These are phyloP conservation scores for Aspergillus luchuensis DNA, from an alignment of 2,329 filamentous ascomycete species.

Conservation along the genomic window DNA sequence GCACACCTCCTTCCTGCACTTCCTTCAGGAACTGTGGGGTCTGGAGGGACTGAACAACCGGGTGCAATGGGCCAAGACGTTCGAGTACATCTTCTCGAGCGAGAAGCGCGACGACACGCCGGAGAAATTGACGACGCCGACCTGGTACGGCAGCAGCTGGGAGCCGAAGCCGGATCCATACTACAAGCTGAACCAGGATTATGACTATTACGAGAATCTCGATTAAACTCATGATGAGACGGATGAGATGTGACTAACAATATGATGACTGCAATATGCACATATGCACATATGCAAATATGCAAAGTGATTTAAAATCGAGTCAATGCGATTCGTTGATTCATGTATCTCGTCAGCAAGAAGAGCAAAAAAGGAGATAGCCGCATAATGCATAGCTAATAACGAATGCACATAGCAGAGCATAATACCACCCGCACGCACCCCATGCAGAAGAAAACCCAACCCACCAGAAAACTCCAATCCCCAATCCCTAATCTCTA, in stretches of 20 bases:
- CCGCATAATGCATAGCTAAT: not conserved
- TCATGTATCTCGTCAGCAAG: not conserved
- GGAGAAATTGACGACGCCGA: conserved; percentile 34
- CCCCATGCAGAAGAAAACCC: no score
- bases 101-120: conserved; percentile 29
- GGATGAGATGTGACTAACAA: not conserved
- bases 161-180: conserved; percentile 38
- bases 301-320: not conserved
- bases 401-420: not conserved
- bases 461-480: no score
- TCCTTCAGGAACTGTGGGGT: conserved; percentile 45
- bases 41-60: conserved; percentile 45
- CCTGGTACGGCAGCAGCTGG: conserved; percentile 38
- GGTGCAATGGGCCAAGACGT: conserved; percentile 47
- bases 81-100: conserved; percentile 38
- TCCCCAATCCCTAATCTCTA: no score
- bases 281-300: not conserved
- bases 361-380: not conserved
- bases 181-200: conserved; percentile 36
- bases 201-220: conserved; percentile 27
- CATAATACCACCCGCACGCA: not conserved
- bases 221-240: not conserved
- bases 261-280: not conserved
- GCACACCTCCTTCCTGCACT: conserved; percentile 44
- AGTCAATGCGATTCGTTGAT: not conserved